Evolutionary conservation across 257 asterid species (phyloP), one percentile per base, ranked within the genome.

Genomic region (Primulina tabacum): DNA sequence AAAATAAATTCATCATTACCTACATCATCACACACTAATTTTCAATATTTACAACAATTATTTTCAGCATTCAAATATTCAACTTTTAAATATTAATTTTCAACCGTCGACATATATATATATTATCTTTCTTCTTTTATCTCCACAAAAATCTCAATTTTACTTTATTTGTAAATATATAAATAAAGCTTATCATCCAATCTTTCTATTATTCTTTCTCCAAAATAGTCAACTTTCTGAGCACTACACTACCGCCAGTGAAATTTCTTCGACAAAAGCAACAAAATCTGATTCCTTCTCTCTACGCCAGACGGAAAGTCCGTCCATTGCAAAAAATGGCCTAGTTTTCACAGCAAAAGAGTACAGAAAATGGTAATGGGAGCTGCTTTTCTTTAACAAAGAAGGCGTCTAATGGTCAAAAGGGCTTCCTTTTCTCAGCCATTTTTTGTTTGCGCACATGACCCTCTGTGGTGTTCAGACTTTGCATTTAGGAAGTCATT

Each of bases 291-390:
- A 32, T 72, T 67, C 32, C 82, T 79, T 73, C 77, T 82, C 87
- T 87, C 71, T 76, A 82, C 84, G 74, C 82, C 80, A 77, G 72
- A 78, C 80, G 70, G 18, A 50, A 50, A 50, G 57, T 5, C 28
- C 68, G 63, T 74, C 72, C 82, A 73, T 67, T 81, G 78, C 82
- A 59, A 17, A 77, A 24, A 81, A 90, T n/a, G 77, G 88, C 85
- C 82, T 65, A 16, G 20, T 50, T 85, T 32, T 64, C 57, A 78
- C 77, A 68, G 77, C 72, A 55, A 24, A 76, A 59, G 72, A 60
- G 60, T 69, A 60, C 73, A 18, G 79, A 34, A 47, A 17, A 65
- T 57, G 76, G 61, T 73, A 68, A 72, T 65, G 66, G 34, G 81
- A 70, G 79, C 78, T 76, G 79, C 78, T 76, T 74, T 77, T 67